Base-by-base conservation (phyloP, 345 rosid species). In the Brassica juncea region DNA sequence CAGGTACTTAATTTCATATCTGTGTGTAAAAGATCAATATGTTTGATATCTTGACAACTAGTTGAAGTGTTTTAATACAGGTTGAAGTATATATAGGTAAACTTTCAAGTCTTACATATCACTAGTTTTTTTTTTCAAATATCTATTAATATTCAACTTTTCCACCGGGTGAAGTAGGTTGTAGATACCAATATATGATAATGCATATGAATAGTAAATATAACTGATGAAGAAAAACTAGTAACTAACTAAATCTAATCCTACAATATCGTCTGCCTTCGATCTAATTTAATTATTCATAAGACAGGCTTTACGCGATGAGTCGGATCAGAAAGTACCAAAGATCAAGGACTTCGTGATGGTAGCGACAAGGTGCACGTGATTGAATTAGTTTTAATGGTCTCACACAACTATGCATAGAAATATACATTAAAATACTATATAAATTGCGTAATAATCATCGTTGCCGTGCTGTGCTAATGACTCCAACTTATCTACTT, bases 321-420 rank as follows among this genome's bases (percentile, higher is more conserved):
- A 86, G 69, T 79, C 86, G 21, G 89, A 84, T 35, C 85, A 85
- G 67, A 86, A 80, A 72, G 75, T 83, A 66, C 82, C 84, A 71
- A 93, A 88, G 86, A 79, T 95, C 23, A 93, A 90, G 71, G 82
- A 85, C 58, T 78, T 91, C 10, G 85, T 90, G 57, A 86, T 93
- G 91, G 93, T 97, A 79, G 99, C 99, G 5, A 93, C 99, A 31
- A 90, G 99, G 99, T 90, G 19, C 19, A 19, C 4, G 31, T 37
- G 67, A 44, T 63, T 44, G 74, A 69, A 25, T 74, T 62, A 14
- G 6, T 35, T 66, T 19, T 47, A 63, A 63, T 65, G 52, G 54
- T 49, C 63, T 31, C 77, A 6, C 49, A 30, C 61, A 10, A 64
- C 23, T 28, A 73, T 44, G 42, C 9, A 37, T 14, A 30, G n/a